Base-by-base conservation (phyloP, 306 rosid species). In the Trichosanthes truncata region DNA sequence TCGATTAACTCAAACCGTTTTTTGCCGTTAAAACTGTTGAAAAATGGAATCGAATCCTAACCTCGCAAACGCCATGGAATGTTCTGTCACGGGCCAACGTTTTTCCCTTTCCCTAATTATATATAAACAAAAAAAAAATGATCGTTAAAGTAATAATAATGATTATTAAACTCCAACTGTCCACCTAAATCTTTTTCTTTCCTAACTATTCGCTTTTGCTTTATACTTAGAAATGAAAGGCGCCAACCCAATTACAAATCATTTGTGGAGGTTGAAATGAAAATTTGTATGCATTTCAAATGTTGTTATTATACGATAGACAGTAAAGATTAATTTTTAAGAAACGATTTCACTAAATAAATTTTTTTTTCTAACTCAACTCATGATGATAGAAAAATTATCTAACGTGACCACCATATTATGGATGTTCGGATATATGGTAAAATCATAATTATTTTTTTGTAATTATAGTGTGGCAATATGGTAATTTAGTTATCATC, bases 21-120 rank as follows among this genome's bases (percentile, higher is more conserved):
- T 81, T 74, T 51, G 85, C 89, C 86, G 89, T 85, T 84, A 67
- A 77, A 81, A 82, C 85, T 84, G 86, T 84, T 25, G 31, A 13
- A 76, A 33, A 73, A 17, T 21, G 26, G 29, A 59, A 78, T 18
- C 40, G 10, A 20, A 75, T 48, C 79, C 43, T 9, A 6, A 40
- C 9, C 23, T 5, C 14, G 26, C 66, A 20, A 73, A 46, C 61
- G 61, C 60, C 25, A 74, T 26, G 60, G 78, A 74, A 74, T 74
- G 78, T 74, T 55, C 52, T 40, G 81, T 33, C 26, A 60, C 71
- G 23, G 43, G 2, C 51, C 48, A 59, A n/a, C 23, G 31, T 21
- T 23, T 21, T 59, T 12, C 4, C 33, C 17, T 68, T 20, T 31
- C 72, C 45, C 61, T 20, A 56, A n/a, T 56, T 56, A 56, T 56